Conservation (phyloP, 495 filamentous ascomycete species). For the Neurospora cerealis region DNA sequence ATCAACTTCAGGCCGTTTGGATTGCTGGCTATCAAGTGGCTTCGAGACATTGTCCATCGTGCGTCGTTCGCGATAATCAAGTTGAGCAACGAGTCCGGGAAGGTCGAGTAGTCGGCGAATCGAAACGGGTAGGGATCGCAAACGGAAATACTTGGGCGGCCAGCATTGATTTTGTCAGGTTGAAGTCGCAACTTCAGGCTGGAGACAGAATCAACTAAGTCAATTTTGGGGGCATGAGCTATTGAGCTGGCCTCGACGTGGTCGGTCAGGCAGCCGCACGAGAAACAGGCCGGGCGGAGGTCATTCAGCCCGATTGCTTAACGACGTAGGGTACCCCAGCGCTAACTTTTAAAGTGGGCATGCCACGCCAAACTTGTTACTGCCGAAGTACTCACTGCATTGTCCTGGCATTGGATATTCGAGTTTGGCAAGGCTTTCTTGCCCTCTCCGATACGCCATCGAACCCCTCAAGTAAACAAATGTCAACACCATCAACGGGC, state of each 20-base stretch:
- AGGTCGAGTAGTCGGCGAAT: neutral
- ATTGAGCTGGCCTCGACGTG: neutral
- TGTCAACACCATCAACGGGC: neutral
- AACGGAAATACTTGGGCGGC: neutral
- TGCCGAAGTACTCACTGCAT: neutral
- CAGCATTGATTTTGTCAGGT: neutral
- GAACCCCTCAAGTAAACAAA: neutral
- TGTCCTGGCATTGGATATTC: neutral
- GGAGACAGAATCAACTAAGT: neutral
- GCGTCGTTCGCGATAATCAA: neutral
- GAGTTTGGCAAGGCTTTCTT: neutral
- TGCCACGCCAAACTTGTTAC: fast-evolving
- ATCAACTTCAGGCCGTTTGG: neutral
- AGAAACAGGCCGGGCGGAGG: neutral
- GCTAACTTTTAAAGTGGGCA: neutral
- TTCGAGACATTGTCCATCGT: neutral
- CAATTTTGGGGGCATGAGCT: too few species aligned
- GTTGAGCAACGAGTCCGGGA: neutral
- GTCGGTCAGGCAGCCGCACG: neutral
- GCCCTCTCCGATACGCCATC: neutral
- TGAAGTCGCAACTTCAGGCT: neutral
- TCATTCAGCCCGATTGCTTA: too few species aligned
- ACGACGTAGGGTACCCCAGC: too few species aligned
- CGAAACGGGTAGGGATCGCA: neutral
- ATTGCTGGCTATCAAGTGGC: neutral